Evolutionary conservation across 345 rosid genomes (phyloP).

Genomic region (Rhizophora mangle): DNA sequence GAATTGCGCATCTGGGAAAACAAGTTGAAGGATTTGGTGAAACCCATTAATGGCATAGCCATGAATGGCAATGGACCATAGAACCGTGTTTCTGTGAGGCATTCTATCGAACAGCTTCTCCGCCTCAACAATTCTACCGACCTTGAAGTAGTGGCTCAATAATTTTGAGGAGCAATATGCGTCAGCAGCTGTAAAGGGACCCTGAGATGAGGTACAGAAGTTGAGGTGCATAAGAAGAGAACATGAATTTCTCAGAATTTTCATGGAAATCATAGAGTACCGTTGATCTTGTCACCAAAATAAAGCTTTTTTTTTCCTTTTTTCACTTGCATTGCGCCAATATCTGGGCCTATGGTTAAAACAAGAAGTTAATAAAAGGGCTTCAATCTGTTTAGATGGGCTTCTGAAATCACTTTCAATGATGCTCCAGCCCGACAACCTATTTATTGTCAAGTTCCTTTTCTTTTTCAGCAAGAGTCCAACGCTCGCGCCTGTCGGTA

Average conservation of each 20-base stretch:
- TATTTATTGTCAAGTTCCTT: no score
- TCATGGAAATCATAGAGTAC: constrained; percentile 9
- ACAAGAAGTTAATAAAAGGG: no score
- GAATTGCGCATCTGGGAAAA: constrained; percentile 36
- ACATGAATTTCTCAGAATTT: constrained; percentile 10
- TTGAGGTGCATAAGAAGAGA: background rate
- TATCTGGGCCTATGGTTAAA: no score
- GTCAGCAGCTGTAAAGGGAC: background rate
- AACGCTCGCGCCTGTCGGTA: no score
- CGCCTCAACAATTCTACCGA: constrained; percentile 28
- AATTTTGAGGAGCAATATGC: constrained; percentile 16
- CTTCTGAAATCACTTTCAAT: no score
- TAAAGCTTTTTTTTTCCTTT: no score
- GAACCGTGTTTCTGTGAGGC: constrained; percentile 31
- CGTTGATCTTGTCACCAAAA: background rate
- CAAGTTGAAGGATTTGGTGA: constrained; percentile 15
- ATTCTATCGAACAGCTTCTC: constrained; percentile 37
- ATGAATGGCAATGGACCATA: constrained; percentile 43
- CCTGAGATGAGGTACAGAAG: constrained; percentile 8
- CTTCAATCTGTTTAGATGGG: no score
- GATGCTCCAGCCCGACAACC: no score
- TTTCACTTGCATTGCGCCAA: no score
- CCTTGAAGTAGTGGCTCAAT: constrained; percentile 24
- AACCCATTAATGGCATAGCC: constrained; percentile 41
- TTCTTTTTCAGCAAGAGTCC: no score